Evolutionary conservation across 208 protist species (phyloP).

Genomic region (Zelonia costaricensis): DNA sequence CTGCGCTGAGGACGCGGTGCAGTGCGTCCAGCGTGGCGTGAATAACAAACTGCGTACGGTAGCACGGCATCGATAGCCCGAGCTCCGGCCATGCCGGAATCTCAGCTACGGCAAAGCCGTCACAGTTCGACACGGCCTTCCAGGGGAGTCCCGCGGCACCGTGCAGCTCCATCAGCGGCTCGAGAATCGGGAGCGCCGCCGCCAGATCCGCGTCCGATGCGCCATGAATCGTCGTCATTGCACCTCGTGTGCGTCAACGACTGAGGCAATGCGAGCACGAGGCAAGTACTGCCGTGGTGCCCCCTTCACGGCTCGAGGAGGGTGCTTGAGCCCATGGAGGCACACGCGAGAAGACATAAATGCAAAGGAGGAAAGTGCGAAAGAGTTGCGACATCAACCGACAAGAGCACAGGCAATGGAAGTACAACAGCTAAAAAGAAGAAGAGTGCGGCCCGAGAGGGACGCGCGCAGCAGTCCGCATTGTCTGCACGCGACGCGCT

Average conservation of each 20-base stretch:
- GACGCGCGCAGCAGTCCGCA: too few species aligned
- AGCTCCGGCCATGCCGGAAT: slow-evolving; percentile 2
- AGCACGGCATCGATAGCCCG: slow-evolving; percentile 25
- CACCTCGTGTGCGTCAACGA: not conserved
- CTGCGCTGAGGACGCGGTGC: slow-evolving; percentile 9
- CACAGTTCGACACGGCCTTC: not conserved
- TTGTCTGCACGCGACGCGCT: too few species aligned
- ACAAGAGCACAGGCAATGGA: too few species aligned
- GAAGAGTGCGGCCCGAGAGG: too few species aligned
- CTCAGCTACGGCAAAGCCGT: slow-evolving; percentile 17
- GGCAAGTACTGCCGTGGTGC: too few species aligned
- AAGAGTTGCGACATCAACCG: too few species aligned
- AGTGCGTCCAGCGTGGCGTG: slow-evolving; percentile 20
- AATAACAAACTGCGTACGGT: slow-evolving; percentile 30
- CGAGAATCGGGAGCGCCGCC: slow-evolving; percentile 15
- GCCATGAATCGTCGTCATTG: not conserved
- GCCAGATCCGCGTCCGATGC: slow-evolving; percentile 21
- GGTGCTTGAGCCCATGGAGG: too few species aligned
- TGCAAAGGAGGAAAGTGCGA: too few species aligned
- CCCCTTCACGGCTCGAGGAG: too few species aligned
- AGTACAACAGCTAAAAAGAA: too few species aligned
- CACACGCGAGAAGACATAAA: too few species aligned
- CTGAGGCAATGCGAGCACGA: too few species aligned
- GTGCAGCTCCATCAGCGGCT: slow-evolving; percentile 10
- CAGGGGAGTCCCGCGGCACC: slow-evolving; percentile 1